These are phyloP conservation scores for Talaromyces nanjingensis DNA, from an alignment of 495 filamentous ascomycete genomes.

Conservation along the genomic window DNA sequence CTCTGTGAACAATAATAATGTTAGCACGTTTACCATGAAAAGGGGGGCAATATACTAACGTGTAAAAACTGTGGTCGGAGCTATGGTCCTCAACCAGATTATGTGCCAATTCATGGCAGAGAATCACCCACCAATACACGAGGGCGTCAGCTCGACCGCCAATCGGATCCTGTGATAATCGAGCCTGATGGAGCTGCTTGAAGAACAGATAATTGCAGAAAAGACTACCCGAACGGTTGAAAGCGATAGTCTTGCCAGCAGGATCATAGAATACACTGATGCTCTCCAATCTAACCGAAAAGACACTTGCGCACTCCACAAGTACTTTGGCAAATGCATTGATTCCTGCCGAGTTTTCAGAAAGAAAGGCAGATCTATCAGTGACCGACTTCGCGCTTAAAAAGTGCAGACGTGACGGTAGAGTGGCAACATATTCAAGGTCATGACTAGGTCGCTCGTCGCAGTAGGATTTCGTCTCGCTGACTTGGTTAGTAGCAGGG, in stretches of 20 bases:
- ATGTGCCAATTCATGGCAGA: constrained; percentile 92
- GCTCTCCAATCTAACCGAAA: constrained; percentile 50
- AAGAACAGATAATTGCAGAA: constrained; percentile 95
- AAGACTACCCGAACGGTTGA: constrained; percentile 77
- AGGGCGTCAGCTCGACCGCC: constrained; percentile 55
- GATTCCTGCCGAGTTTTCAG: constrained; percentile 53
- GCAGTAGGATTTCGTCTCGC: constrained; percentile 84
- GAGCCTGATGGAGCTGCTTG: constrained; percentile 60
- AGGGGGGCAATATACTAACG: constrained; percentile 11
- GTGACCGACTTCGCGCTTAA: constrained; percentile 55
- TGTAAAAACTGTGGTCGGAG: constrained; percentile 80
- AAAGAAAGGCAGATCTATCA: constrained; percentile 50
- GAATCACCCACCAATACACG: constrained; percentile 85
- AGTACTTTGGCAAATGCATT: constrained; percentile 66
- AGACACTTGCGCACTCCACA: constrained; percentile 61
- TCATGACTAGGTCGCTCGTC: constrained; percentile 76
- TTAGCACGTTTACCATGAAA: not conserved
- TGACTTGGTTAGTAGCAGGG: constrained; percentile 65
- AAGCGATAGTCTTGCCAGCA: constrained; percentile 75
- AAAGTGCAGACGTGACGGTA: constrained; percentile 63
- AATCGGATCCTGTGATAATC: constrained; percentile 28
- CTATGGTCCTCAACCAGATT: constrained; percentile 78
- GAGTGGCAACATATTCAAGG: constrained; percentile 64
- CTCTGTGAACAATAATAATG: constrained; percentile 15
- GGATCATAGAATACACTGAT: constrained; percentile 87